Percentiles rank a stretch among this genome's conserved stretches.
These are phyloP conservation scores for Phytophthora citricola DNA, from an alignment of 352 stramenopile genomes.

Conservation along the genomic window DNA sequence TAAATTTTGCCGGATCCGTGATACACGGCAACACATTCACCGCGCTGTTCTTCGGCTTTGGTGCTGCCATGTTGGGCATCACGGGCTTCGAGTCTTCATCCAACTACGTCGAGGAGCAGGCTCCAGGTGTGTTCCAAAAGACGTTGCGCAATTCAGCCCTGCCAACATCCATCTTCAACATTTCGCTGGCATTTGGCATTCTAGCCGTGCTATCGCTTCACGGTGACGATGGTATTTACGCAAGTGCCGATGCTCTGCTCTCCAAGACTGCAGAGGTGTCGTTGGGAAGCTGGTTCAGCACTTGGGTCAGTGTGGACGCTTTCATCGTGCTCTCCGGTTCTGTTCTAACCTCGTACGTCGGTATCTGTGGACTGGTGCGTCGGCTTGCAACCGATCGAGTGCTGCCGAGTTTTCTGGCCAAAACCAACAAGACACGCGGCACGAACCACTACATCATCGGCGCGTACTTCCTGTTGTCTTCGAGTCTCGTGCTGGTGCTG, in stretches of 20 bases:
- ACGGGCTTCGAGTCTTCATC: constrained; percentile 89
- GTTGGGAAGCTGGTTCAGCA: constrained; percentile 44
- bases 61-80: constrained; percentile 86
- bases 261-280: too few species aligned
- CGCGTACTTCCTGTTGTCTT: constrained; percentile 63
- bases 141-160: constrained; percentile 75
- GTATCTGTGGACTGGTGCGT: constrained; percentile 74
- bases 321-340: constrained; percentile 88
- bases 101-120: constrained; percentile 90
- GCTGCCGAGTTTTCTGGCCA: constrained; percentile 52
- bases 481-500: constrained; percentile 70
- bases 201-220: constrained; percentile 75
- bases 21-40: constrained; percentile 49
- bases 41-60: constrained; percentile 77
- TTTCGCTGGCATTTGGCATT: constrained; percentile 63
- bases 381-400: constrained; percentile 77
- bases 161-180: constrained; percentile 80
- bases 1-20: constrained; percentile 59
- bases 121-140: constrained; percentile 77
- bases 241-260: not conserved
- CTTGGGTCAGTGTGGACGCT: constrained; percentile 74
- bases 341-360: constrained; percentile 84
- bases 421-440: constrained; percentile 55
- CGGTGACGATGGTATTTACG: constrained; percentile 47
- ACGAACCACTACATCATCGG: constrained; percentile 82